These are phyloP conservation scores for Phytophthora crassamura DNA, from an alignment of 352 stramenopile species.

Conservation along the genomic window DNA sequence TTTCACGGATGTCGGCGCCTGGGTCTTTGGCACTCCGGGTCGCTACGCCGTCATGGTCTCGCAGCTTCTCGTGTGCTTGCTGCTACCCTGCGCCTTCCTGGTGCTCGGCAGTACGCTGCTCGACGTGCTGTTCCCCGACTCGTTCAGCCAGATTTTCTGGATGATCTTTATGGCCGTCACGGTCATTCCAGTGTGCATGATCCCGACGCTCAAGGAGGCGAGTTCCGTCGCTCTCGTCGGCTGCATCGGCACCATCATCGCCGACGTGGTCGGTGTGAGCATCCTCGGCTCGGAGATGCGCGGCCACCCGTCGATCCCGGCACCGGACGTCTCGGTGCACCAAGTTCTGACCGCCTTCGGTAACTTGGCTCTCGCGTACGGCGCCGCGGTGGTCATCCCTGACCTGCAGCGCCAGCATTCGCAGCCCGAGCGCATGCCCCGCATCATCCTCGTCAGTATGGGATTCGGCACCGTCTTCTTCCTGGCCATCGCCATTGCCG, in stretches of 20 bases:
- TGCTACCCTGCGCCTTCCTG: constrained; percentile 58
- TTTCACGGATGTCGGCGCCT: constrained; percentile 54
- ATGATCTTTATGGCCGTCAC: constrained; percentile 49
- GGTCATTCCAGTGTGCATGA: constrained; percentile 41
- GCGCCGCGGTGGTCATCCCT: constrained; percentile 36
- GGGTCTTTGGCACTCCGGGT: constrained; percentile 46
- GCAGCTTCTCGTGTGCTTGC: constrained; percentile 52
- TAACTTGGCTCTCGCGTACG: constrained; percentile 41
- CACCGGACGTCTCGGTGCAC: constrained; percentile 36
- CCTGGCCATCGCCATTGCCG: constrained; percentile 45
- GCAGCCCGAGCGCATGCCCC: constrained; percentile 53
- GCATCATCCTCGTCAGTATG: constrained; percentile 50
- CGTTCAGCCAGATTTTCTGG: constrained; percentile 51
- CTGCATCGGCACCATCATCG: constrained; percentile 40
- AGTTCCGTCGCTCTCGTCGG: constrained; percentile 31
- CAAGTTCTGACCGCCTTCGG: constrained; percentile 40
- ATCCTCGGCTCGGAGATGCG: constrained; percentile 43
- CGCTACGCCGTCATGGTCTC: constrained; percentile 52
- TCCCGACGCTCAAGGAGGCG: constrained; percentile 42
- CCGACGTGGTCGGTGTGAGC: constrained; percentile 38
- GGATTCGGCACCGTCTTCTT: constrained; percentile 45
- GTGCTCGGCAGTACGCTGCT: constrained; percentile 57
- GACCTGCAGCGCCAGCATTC: constrained; percentile 52
- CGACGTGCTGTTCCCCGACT: constrained; percentile 55
- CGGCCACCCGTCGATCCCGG: constrained; percentile 38